Base-by-base conservation (phyloP, 179 eudicot species). In the Vitellaria paradoxa region DNA sequence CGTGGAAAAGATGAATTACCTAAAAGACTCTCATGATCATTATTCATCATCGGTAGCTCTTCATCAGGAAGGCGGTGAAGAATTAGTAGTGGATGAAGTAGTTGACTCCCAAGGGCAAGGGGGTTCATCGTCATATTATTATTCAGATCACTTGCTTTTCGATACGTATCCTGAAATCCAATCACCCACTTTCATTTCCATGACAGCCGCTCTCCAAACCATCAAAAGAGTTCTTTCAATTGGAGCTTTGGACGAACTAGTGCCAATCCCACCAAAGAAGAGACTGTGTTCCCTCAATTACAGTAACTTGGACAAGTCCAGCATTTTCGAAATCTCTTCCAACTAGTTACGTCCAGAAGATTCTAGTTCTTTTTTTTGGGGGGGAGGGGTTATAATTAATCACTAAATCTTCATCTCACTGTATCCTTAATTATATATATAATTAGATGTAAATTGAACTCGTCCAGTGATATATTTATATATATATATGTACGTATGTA, bases 161-260 rank as follows among this genome's bases (percentile, higher is more conserved):
- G 42, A 50, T 52, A 60, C 18, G 8, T 23, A 63, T 52, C 26
- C 52, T 18, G 61, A 65, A 9, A 18, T 5, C 15, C 55, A 68
- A 66, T 14, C n/a, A 10, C 65, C 37, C 15, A 12, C 20, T 42
- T 23, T 63, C 15, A 2, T 7, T 17, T 52, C 57, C 61, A 50
- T 75, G 60, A 75, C 65, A 49, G 30, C 66, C 15, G 78, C 78
- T 6, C 60, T 75, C 37, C 50, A 75, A 15, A 64, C 7, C 13
- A 75, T 75, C 62, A 75, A 61, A 65, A 64, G 78, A 23, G 78
- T 75, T 7, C 57, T 75, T 3, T 75, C 78, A 23, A 11, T 75
- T 74, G 77, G 65, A 26, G 82, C 78, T 45, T 20, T 74, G 46
- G 78, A 79, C 47, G 82, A 79, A 72, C 77, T 42, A 57, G 74